Base-by-base conservation (phyloP, 345 rosid species). In the Aquilaria yunnanensis region DNA sequence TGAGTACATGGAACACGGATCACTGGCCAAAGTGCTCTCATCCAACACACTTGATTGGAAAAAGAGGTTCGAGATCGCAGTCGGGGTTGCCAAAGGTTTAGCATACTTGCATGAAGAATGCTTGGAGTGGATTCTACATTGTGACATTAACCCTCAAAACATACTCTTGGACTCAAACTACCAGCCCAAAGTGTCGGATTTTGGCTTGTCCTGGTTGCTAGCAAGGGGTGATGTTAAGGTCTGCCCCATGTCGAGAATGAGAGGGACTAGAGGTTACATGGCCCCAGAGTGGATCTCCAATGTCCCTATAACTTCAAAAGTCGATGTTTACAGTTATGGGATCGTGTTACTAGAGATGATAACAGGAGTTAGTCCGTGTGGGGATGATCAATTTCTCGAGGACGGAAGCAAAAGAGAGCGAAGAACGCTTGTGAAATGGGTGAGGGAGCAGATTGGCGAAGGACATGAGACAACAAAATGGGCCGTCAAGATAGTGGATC, bases 101-200 rank as follows among this genome's bases (percentile, higher is more conserved):
- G 82, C 87, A 34, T 80, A 85, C 62, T 69, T 82, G 62, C 91
- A 85, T 67, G 79, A 80, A 14, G 88, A 80, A 47, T 85, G 85
- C 62, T 74, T 80, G 32, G 86, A 83, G 52, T 79, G 81, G 74
- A 77, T 85, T 54, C 61, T 82, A 32, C 91, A 85, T 47, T 85
- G 90, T 5, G 88, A 85, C 56, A 77, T 82, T 14, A 82, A 85
- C 63, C 85, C 91, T n/a, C 82, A 83, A 59, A 85, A 83, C 65
- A 77, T 85, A 52, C 73, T 85, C 57, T 74, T 85, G 30, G 84
- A 80, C 47, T 63, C 52, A 5, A 78, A 75, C 12, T 77, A 74
- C 23, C 76, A 80, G 46, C 80, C 88, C 43, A 83, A 80, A 61
- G 72, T 83, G 48, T 74, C 84, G 1, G 88, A 83, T 33, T 85